These are phyloP conservation scores for Penicillium janthinellum DNA, from an alignment of 2,329 filamentous ascomycete genomes.

Conservation along the genomic window DNA sequence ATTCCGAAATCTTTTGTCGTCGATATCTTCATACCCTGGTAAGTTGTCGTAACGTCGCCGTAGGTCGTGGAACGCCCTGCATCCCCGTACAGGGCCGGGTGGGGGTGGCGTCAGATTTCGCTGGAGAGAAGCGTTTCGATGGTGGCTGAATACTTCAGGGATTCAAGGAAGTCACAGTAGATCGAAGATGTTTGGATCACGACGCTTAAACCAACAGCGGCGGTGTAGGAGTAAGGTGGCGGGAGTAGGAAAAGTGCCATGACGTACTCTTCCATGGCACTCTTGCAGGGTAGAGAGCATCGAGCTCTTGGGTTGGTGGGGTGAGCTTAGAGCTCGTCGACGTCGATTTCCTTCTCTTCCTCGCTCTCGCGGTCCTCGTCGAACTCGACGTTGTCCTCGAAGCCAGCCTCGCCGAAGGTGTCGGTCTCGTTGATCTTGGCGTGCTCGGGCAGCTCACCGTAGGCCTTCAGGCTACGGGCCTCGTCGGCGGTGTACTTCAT, in stretches of 20 bases:
- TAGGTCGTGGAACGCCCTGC: conserved; percentile 11
- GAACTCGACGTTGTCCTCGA: conserved; percentile 98
- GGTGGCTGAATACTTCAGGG: conserved; percentile 10
- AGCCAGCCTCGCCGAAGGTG: conserved; percentile 82
- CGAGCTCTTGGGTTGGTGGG: conserved; percentile 27
- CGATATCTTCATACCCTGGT: conserved; percentile 36
- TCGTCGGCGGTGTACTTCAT: conserved; percentile 97
- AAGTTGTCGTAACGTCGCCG: conserved; percentile 27
- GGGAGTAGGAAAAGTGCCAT: conserved; percentile 27
- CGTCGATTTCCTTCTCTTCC: conserved; percentile 80
- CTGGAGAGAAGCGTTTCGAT: conserved; percentile 15
- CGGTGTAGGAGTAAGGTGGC: conserved; percentile 22
- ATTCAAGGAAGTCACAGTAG: conserved; percentile 9
- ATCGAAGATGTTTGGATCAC: conserved; percentile 20
- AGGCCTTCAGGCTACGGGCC: conserved; percentile 91
- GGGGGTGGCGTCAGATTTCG: conserved; percentile 13
- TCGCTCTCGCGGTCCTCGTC: conserved; percentile 80
- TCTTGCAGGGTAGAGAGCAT: conserved; percentile 37
- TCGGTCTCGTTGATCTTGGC: conserved; percentile 99
- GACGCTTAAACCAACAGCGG: conserved; percentile 18
- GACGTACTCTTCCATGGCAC: conserved; percentile 24
- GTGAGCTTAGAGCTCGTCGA: conserved; percentile 82
- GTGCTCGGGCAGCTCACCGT: conserved; percentile 93
- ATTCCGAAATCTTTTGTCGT: conserved; percentile 18
- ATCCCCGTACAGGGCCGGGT: conserved; percentile 19